Evolutionary conservation across 2,329 filamentous ascomycete genomes (phyloP), one percentile per base, ranked within the genome.

Genomic region (Cercospora beticola): DNA sequence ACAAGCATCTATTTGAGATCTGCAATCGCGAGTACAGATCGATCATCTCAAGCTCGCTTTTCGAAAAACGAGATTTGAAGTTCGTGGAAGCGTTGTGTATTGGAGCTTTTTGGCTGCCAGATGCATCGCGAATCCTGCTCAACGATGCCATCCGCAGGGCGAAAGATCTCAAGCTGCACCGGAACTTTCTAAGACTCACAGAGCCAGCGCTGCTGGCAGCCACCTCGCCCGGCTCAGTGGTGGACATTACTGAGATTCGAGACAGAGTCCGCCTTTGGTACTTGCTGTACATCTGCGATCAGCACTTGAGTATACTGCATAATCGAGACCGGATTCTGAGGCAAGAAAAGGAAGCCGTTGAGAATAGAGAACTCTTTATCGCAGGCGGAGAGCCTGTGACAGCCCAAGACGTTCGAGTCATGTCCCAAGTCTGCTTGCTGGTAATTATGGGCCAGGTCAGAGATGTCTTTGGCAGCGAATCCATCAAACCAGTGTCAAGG

Each of bases 261-360:
- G 86, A 88, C 67, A 83, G 84, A 40, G 83, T 87, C 4, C 82
- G 88, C 21, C 77, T 89, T 12, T 89, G 87, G 87, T 89, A 88
- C 75, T 75, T 88, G 36, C 78, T 89, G 0, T 90, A 89, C 72
- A 86, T 89, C 1, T 89, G 87, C 73, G 88, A 90, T 73, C 88
- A 89, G 69, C 88, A 90, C 75, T 86, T 89, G 30, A 87, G 86
- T 18, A 89, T 88, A 23, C 79, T 88, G 0, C 89, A 89, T 64
- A 86, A 86, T 2, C 81, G 88, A 2, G 85, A 86, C 1, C 84
- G 86, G 0, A 84, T 88, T 8, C 85, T 88, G 21, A 60, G 72
- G 0, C 84, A 86, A 30, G 87, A 89, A 62, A 86, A 89, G 64
- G 78, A 81, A 14, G 84, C 85, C 0, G 86, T 89, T 46, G 83